A percentile compares a stretch with the other conserved stretches of the same genome.
Evolutionary conservation across 306 rosid genomes (phyloP).

Genomic region (Hippophae tibetana): DNA sequence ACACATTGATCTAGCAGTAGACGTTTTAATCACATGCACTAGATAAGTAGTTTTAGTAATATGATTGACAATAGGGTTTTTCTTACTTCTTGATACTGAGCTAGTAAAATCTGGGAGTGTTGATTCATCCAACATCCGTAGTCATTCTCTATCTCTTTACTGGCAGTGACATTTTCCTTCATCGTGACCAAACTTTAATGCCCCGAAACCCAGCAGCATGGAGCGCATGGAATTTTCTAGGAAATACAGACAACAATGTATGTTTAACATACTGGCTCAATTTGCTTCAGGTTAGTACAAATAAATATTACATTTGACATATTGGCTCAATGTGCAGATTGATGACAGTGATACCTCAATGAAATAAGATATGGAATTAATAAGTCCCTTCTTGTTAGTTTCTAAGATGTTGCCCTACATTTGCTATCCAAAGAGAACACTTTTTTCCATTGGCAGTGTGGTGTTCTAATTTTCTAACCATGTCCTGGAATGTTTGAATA

Average conservation of each 20-base stretch:
- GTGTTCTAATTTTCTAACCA: neutral
- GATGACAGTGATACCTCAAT: neutral
- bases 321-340: neutral
- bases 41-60: neutral
- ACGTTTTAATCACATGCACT: too few relatives aligned
- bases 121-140: conserved; percentile 26
- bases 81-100: neutral
- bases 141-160: conserved; percentile 32
- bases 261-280: conserved; percentile 93
- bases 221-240: conserved; percentile 97
- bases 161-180: conserved; percentile 93
- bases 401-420: neutral
- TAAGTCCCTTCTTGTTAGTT: neutral
- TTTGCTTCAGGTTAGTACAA: conserved; percentile 64
- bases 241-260: conserved; percentile 47
- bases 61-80: neutral
- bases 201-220: conserved; percentile 89
- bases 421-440: neutral
- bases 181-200: conserved; percentile 81
- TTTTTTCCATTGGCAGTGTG: neutral
- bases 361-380: neutral
- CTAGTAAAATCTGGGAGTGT: conserved; percentile 3
- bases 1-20: too few relatives aligned
- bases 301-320: neutral
- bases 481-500: conserved; percentile 9